Evolutionary conservation across 768 basidiomycete genomes (phyloP).

Genomic region (Coprinopsis cinerea): DNA sequence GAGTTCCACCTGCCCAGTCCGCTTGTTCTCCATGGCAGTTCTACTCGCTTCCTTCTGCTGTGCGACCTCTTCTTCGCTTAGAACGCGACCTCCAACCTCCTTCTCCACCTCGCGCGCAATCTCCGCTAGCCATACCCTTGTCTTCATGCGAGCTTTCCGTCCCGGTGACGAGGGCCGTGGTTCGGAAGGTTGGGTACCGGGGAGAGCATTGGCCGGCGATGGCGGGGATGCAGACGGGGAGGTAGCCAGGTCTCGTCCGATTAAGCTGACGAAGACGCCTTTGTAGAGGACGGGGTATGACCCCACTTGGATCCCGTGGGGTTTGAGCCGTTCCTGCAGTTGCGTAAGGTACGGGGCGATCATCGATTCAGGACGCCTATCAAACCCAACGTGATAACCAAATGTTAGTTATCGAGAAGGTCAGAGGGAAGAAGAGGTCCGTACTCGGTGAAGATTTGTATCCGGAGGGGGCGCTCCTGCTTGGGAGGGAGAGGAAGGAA

Average conservation of each 20-base stretch:
- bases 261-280: constrained; percentile 69
- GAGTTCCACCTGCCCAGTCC: not conserved
- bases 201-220: not conserved
- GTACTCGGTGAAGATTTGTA: constrained; percentile 81
- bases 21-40: not conserved
- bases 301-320: constrained; percentile 77
- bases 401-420: not conserved
- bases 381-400: not conserved
- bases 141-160: not conserved
- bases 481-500: constrained; percentile 78
- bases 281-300: constrained; percentile 63
- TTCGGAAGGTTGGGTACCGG: not conserved
- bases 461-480: constrained; percentile 65
- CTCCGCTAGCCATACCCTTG: constrained; percentile 41
- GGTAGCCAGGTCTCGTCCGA: constrained; percentile 40
- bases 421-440: constrained; percentile 10
- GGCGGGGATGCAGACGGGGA: not conserved
- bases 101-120: constrained; percentile 59
- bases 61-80: constrained; percentile 62
- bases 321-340: constrained; percentile 65
- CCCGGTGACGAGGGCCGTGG: not conserved
- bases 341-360: constrained; percentile 79
- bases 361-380: constrained; percentile 70
- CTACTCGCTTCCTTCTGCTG: constrained; percentile 33
- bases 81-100: constrained; percentile 50